These are phyloP conservation scores for Phanerodontia chrysosporium DNA, from an alignment of 768 basidiomycete species.

Conservation along the genomic window DNA sequence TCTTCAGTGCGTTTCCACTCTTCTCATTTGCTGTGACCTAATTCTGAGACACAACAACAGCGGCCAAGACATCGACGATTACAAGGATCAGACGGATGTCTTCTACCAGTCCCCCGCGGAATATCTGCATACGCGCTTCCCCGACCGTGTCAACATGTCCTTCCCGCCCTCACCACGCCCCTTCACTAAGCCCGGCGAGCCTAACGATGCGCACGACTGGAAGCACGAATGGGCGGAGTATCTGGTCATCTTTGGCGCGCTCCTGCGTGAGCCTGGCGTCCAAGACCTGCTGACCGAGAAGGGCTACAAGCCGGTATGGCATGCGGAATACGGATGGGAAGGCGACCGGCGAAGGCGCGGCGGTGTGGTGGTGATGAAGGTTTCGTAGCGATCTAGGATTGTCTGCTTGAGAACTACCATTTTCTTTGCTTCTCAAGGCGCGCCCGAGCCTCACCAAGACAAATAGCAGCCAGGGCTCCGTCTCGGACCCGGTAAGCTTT, in stretches of 20 bases:
- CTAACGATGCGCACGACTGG: conserved; percentile 39
- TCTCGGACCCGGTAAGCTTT: too few relatives aligned
- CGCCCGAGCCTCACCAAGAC: too few relatives aligned
- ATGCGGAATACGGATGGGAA: conserved; percentile 21
- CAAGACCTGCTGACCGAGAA: conserved; percentile 7
- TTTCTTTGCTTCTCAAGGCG: too few relatives aligned
- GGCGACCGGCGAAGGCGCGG: conserved; percentile 22
- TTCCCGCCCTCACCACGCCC: conserved; percentile 66
- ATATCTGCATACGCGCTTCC: conserved; percentile 70
- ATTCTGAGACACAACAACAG: conserved; percentile 9
- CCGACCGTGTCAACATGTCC: conserved; percentile 47
- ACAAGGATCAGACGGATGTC: conserved; percentile 76
- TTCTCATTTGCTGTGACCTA: background rate
- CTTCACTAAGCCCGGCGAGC: conserved; percentile 43
- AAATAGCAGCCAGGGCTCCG: too few relatives aligned
- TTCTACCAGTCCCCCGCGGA: conserved; percentile 71
- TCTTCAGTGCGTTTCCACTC: conserved; percentile 51
- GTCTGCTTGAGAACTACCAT: too few relatives aligned
- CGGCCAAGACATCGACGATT: conserved; percentile 27
- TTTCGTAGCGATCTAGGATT: conserved; percentile 13
- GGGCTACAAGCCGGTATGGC: conserved; percentile 22
- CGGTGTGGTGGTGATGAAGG: conserved; percentile 17
- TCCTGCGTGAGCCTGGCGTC: conserved; percentile 40
- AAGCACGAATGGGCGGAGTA: conserved; percentile 77
- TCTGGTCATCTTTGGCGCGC: conserved; percentile 77